Conservation (phyloP, 1,284 basidiomycete genomes). For the Microbotryum lychnidis-dioicae region DNA sequence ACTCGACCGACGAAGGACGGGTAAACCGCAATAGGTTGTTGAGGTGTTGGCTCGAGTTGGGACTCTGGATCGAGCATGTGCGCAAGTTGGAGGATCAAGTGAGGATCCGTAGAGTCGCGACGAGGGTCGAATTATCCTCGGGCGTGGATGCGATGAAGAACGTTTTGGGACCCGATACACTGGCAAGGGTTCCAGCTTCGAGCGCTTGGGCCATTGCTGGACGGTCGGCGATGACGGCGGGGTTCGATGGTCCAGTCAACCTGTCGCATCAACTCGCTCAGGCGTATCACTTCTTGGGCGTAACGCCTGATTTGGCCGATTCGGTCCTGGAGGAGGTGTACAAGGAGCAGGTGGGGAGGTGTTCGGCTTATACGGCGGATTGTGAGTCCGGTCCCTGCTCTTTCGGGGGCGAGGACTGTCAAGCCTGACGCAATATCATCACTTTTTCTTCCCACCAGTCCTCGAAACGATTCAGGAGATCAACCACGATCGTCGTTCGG, state of each 20-base stretch:
- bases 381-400: constrained; percentile 1
- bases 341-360: not conserved
- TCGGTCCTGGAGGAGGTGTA: constrained; percentile 11
- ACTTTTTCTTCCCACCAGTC: not conserved
- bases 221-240: not conserved
- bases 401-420: not conserved
- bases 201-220: not conserved
- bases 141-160: not conserved
- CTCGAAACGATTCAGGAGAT: constrained; percentile 12
- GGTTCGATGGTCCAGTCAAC: not conserved
- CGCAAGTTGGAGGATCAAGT: not conserved
- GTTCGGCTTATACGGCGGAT: not conserved
- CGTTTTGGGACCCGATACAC: constrained; percentile 14
- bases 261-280: constrained; percentile 1
- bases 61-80: constrained; percentile 12
- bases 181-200: not conserved
- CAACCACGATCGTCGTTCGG: constrained; percentile 1
- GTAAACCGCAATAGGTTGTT: constrained; percentile 9
- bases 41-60: constrained; percentile 24
- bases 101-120: not conserved
- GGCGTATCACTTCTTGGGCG: constrained; percentile 17
- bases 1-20: not conserved
- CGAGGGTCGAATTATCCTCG: constrained; percentile 1
- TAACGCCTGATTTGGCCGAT: constrained; percentile 20
- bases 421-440: not conserved